Base-by-base conservation (phyloP, 257 asterid species). In the Linaria vulgaris region DNA sequence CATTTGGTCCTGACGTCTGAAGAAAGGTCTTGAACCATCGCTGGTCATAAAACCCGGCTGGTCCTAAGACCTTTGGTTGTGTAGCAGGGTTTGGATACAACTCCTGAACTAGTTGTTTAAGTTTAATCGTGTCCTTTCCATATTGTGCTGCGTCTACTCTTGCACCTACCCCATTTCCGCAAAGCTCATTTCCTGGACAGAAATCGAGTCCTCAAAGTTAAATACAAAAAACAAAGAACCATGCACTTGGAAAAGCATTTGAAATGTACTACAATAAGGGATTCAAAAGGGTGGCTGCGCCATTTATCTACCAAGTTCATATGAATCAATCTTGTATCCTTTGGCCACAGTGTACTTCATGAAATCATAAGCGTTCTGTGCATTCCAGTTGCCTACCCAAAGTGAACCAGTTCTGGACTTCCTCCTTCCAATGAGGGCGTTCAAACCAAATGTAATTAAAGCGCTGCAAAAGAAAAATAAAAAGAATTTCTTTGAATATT, bases 291-390 rank as follows among this genome's bases (percentile, higher is more conserved):
- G 5, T 53, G 41, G n/a, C 2, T 53, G 41, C n/a, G 9, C 38
- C 13, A 19, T 20, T 4, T 9, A 6, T 13, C 49, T 74, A 85
- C 96, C 97, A 11, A 90, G 78, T 77, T 90, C 97, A 66, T 78
- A 90, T 16, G 96, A 90, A 56, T 90, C 86, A 46, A 87, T 88
- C 76, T 74, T 83, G 88, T 82, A 87, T 72, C 95, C 96, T 69
- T 80, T 82, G 0, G 55, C 38, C 48, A 74, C 71, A 1, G 90
- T 82, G 81, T 87, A 83, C n/a, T 56, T 56, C 82, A 90, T 90
- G 63, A 90, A 73, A 34, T 78, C 84, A 14, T 64, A 57, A 6
- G 95, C 95, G 52, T 90, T 90, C 63, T 43, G 62, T 0, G 82
- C 20, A 72, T 82, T 23, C 97, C 96, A 90, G 8, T 78, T 71